Evolutionary conservation across 148 eudicot species (phyloP).

Genomic region (Hydrangea macrophylla): DNA sequence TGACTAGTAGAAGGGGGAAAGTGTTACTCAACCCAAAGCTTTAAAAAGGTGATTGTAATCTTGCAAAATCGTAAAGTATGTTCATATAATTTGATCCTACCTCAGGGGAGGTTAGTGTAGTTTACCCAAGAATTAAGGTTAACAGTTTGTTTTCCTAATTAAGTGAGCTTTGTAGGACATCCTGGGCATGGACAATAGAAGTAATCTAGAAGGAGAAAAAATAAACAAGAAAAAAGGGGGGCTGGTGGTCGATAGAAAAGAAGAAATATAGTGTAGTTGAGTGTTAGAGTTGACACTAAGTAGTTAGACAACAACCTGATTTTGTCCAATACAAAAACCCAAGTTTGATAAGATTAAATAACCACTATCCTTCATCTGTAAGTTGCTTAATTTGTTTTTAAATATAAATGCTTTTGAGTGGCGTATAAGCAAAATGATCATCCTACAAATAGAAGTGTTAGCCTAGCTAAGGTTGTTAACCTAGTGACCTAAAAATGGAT

Average conservation of each 20-base stretch:
- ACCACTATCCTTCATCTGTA: background rate
- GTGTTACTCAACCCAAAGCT: no score
- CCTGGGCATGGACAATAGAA: no score
- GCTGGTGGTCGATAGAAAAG: background rate
- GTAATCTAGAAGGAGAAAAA: no score
- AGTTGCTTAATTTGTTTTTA: background rate
- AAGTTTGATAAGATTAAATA: background rate
- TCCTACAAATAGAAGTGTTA: no score
- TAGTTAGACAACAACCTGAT: background rate
- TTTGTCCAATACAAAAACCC: background rate
- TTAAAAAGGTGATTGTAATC: no score
- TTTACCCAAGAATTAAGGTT: no score
- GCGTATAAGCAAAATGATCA: constrained; percentile 8
- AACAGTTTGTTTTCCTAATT: no score
- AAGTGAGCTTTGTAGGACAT: no score
- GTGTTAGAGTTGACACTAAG: background rate
- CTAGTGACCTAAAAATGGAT: constrained; percentile 11
- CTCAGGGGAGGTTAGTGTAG: no score
- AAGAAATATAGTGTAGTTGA: background rate
- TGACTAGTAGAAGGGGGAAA: no score
- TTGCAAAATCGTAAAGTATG: no score
- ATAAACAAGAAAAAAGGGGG: background rate
- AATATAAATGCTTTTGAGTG: constrained; percentile 5
- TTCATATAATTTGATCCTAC: no score
- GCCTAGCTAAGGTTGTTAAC: constrained; percentile 3